Evolutionary conservation across 495 filamentous ascomycete species (phyloP).

Genomic region (Aspergillus nanangensis): DNA sequence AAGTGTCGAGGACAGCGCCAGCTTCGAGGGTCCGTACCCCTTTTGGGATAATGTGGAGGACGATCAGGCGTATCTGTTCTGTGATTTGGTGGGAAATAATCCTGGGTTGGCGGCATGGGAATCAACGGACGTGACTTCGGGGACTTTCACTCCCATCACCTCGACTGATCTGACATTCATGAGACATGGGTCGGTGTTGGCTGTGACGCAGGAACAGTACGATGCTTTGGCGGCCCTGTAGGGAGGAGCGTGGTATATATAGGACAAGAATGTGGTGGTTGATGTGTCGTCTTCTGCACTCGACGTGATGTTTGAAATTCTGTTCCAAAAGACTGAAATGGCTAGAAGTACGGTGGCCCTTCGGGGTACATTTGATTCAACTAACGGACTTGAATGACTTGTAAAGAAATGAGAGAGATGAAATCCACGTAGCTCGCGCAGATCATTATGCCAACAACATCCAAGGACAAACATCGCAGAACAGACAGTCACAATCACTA

Average conservation of each 20-base stretch:
- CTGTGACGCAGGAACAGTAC: constrained; percentile 11
- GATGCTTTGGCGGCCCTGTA: constrained; percentile 6
- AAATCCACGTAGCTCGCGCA: too few relatives aligned
- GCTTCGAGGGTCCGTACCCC: constrained; percentile 13
- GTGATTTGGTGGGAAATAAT: constrained; percentile 7
- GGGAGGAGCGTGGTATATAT: not conserved
- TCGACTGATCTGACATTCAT: constrained; percentile 12
- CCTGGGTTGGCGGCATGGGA: constrained; percentile 11
- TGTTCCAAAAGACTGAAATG: too few relatives aligned
- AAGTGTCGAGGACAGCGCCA: constrained; percentile 4
- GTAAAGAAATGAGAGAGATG: too few relatives aligned
- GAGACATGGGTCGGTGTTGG: constrained; percentile 10
- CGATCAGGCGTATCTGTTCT: constrained; percentile 9
- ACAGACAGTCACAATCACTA: too few relatives aligned
- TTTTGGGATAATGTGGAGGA: constrained; percentile 12
- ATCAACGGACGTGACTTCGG: constrained; percentile 3
- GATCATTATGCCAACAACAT: too few relatives aligned
- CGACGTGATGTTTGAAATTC: too few relatives aligned
- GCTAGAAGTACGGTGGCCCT: too few relatives aligned
- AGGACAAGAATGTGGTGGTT: not conserved
- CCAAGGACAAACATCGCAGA: too few relatives aligned
- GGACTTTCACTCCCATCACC: constrained; percentile 4
- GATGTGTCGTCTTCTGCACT: too few relatives aligned
- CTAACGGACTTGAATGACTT: too few relatives aligned
- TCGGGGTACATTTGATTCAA: too few relatives aligned